Conservation (phyloP, 2,329 filamentous ascomycete species). For the Botrytis paeoniae region DNA sequence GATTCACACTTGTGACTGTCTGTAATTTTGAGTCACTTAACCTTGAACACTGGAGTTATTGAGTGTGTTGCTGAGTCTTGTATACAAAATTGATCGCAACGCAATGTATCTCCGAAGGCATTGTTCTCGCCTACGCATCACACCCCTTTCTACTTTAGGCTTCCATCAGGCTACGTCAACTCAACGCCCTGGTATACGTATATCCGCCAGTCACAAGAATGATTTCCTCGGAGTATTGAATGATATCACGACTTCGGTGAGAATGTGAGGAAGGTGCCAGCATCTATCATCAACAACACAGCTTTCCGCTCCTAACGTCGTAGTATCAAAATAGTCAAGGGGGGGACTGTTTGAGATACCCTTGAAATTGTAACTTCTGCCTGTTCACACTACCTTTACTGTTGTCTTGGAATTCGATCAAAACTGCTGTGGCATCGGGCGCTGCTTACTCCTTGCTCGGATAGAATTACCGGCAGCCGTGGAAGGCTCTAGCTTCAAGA, state of each 20-base stretch:
- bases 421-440: background rate
- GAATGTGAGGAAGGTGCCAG: background rate
- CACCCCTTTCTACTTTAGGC: slow-evolving; percentile 15
- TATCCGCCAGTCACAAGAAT: background rate
- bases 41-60: background rate
- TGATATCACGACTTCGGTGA: background rate
- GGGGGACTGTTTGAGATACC: background rate
- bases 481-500: background rate
- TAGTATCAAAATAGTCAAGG: background rate
- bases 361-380: background rate
- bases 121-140: slow-evolving; percentile 10
- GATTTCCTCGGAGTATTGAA: background rate
- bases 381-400: background rate
- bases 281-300: background rate
- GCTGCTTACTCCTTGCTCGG: background rate
- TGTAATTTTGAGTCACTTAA: background rate
- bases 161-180: slow-evolving; percentile 4
- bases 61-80: background rate
- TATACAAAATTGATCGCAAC: background rate
- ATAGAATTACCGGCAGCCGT: background rate
- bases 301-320: background rate
- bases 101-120: background rate
- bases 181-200: background rate
- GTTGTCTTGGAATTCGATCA: background rate
- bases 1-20: slow-evolving; percentile 15